Evolutionary conservation across 148 eudicot species (phyloP), one percentile per base, ranked within the genome.

Genomic region (Agrostemma githago): DNA sequence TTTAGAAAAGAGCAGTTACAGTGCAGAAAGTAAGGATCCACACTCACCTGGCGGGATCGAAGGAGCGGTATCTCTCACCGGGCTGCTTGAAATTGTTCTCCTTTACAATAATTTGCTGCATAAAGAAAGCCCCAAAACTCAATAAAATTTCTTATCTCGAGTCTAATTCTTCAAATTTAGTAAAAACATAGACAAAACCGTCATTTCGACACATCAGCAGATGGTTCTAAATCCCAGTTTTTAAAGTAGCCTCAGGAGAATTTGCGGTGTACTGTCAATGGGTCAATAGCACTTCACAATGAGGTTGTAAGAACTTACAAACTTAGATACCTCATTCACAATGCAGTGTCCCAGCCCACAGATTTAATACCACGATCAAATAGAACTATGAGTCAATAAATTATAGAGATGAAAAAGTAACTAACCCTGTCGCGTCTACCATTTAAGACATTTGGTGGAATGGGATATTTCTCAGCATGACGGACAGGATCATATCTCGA

Each of bases 51-150:
- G 88, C 93, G 44, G 97, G 85, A 38, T 84, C 89, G 77, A 82
- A 88, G 34, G 97, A 81, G 66, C 93, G 78, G 88, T 87, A 92
- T 80, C 91, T 83, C 78, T 90, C 96, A 72, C 97, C 97, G 62
- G 97, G 97, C 80, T 90, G 89, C 86, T 88, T 92, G 82, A 92
- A 90, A 83, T 90, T 89, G 88, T 90, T 90, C 81, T 88, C 96
- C 77, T 92, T 92, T 43, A 77, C 82, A 83, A 92, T 88, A 39
- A 88, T 63, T 77, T 80, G 76, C 96, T 92, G 82, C 84, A 86
- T 42, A 37, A 71, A 53, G 56, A 37, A 8, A 68, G 6, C 10
- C 68, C 48, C 48, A 72, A 39, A 61, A 62, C 42, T 68, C 71
- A 46, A 67, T 71, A 41, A 20, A 66, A 2, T 17, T 56, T 59